Evolutionary conservation across 257 asterid species (phyloP).

Genomic region (Striga asiatica): DNA sequence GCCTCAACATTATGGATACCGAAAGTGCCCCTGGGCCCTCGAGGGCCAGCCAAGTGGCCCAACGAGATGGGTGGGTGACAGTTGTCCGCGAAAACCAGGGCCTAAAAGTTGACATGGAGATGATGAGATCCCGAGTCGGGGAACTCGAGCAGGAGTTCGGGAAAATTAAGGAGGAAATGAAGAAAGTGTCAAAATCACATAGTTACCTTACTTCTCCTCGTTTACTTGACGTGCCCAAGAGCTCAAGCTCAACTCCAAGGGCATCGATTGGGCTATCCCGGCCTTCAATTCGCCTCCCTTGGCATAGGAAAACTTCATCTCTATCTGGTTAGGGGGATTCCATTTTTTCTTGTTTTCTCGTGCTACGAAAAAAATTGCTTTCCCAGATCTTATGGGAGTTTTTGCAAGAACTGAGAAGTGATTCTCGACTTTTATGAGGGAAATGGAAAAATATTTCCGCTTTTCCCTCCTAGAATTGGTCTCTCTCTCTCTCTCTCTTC

Average conservation of each 20-base stretch:
- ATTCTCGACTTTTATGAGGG: too few relatives aligned
- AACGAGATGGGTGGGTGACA: conserved; percentile 79
- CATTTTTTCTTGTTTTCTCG: not conserved
- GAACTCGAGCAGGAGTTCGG: conserved; percentile 80
- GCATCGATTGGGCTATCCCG: conserved; percentile 47
- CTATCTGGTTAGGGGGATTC: conserved; percentile 12
- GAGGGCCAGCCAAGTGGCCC: conserved; percentile 34
- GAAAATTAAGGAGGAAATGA: conserved; percentile 76
- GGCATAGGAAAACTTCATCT: conserved; percentile 56
- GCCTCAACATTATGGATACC: conserved; percentile 54
- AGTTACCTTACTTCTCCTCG: conserved; percentile 63
- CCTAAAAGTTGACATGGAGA: conserved; percentile 70
- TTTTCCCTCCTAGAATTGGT: too few relatives aligned
- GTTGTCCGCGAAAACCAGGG: conserved; percentile 79
- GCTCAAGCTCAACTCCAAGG: conserved; percentile 53
- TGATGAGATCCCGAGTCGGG: conserved; percentile 77
- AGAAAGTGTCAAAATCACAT: conserved; percentile 57
- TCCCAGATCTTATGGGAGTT: too few relatives aligned
- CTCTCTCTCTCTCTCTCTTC: too few relatives aligned
- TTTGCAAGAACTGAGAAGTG: too few relatives aligned
- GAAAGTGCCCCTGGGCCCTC: conserved; percentile 57
- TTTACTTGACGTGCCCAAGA: conserved; percentile 39
- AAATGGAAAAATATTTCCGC: too few relatives aligned
- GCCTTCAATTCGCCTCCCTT: conserved; percentile 22
- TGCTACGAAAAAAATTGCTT: too few relatives aligned